Evolutionary conservation across 2,329 filamentous ascomycete genomes (phyloP), one percentile per base, ranked within the genome.

Genomic region (Trichophyton verrucosum): DNA sequence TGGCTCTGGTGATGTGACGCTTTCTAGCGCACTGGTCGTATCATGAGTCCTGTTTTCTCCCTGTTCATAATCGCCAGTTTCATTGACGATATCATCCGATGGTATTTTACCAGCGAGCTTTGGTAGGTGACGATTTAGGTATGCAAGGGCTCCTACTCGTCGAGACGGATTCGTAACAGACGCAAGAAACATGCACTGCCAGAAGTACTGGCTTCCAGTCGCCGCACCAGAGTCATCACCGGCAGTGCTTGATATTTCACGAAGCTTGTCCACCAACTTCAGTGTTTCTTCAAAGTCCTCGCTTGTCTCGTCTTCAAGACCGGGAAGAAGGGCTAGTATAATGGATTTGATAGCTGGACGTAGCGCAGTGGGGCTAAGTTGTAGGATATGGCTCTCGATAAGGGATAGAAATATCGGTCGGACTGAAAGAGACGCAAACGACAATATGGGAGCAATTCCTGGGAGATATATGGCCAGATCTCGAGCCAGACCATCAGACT

Each of bases 161-260:
- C 92, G 82, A 63, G 86, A 91, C 47, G 89, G 83, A 68, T 91
- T 92, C 0, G 94, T 96, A 63, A 99, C 94, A 17, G 89, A 87
- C 8, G 92, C 90, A 17, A 99, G 78, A 69, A 99, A 97, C 70
- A 99, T 87, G 72, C 91, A 96, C 75, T 99, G 94, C 94, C 94
- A 99, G 72, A 97, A 99, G 73, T 94, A 96, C 65, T 89, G 88
- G 65, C 91, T 89, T 8, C 85, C 85, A 7, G 80, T 80, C 1
- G 44, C 33, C n/a, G 57, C 24, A 3, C 46, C 47, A 20, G 58
- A 56, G 72, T 82, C 42, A 74, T 79, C 60, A 72, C 73, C 36
- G 75, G 82, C 65, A 78, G 79, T 63, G 74, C 36, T 58, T 46
- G 60, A 62, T 8, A 57, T 49, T 51, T 81, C 75, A 68, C 91